Conservation (phyloP, 1,284 basidiomycete genomes). For the Malassezia japonica region DNA sequence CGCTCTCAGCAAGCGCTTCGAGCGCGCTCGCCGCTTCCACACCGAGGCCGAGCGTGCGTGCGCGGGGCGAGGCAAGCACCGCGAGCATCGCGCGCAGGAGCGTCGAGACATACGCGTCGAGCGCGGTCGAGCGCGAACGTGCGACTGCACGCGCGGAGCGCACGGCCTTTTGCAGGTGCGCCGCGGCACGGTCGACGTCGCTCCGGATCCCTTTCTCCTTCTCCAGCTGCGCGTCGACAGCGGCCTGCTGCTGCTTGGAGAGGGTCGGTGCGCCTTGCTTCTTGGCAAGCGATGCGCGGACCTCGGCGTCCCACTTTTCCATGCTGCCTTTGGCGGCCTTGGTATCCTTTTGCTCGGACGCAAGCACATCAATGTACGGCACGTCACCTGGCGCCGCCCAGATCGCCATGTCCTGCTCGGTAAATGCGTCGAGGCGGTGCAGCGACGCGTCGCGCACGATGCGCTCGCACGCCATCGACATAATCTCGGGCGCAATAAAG, state of each 20-base stretch:
- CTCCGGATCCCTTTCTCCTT: constrained; percentile 30
- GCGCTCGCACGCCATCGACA: constrained; percentile 27
- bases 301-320: constrained; percentile 46
- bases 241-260: constrained; percentile 38
- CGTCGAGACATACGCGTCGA: constrained; percentile 26
- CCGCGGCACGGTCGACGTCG: constrained; percentile 25
- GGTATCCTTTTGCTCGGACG: constrained; percentile 17
- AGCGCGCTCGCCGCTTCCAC: not conserved
- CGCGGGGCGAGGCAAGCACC: constrained; percentile 24
- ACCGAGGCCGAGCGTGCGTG: constrained; percentile 3
- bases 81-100: constrained; percentile 30
- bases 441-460: constrained; percentile 24
- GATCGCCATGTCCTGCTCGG: constrained; percentile 37
- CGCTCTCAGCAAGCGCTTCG: not conserved
- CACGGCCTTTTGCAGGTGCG: not conserved
- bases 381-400: constrained; percentile 33
- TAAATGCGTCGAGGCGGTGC: constrained; percentile 24
- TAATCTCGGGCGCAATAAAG: constrained; percentile 34
- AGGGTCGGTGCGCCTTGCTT: constrained; percentile 30
- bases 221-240: constrained; percentile 38
- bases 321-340: constrained; percentile 18
- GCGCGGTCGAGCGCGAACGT: constrained; percentile 24
- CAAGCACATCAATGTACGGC: constrained; percentile 39
- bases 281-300: constrained; percentile 43
- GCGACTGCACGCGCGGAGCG: constrained; percentile 15